Conservation (phyloP, 2,329 filamentous ascomycete species). For the Aureobasidium leucospermi region DNA sequence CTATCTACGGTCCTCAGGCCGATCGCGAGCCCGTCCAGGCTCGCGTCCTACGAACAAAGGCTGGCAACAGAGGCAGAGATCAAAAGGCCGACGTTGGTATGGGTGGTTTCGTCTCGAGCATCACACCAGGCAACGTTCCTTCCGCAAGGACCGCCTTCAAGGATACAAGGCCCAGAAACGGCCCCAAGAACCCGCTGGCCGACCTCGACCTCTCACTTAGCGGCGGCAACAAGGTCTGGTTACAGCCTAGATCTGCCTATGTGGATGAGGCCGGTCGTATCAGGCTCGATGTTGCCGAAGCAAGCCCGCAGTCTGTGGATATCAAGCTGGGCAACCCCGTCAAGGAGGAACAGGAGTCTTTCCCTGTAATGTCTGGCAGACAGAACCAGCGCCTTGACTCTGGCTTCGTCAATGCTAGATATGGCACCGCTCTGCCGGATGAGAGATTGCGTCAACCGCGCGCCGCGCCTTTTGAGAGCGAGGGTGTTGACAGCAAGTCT, state of each 20-base stretch:
- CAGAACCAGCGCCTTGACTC: background rate
- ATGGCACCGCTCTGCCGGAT: constrained; percentile 22
- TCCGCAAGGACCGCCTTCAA: constrained; percentile 22
- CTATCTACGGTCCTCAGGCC: constrained; percentile 52
- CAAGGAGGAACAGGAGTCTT: background rate
- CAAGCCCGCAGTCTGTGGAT: constrained; percentile 26
- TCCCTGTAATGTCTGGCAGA: background rate
- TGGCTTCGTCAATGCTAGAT: constrained; percentile 18
- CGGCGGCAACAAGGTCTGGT: constrained; percentile 48
- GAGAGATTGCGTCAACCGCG: constrained; percentile 16
- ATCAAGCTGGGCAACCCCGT: constrained; percentile 21
- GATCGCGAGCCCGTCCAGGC: constrained; percentile 47
- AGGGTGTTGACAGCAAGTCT: constrained; percentile 12
- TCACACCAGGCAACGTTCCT: constrained; percentile 16
- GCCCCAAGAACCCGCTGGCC: constrained; percentile 34
- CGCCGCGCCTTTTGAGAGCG: constrained; percentile 21
- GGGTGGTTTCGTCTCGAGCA: constrained; percentile 36
- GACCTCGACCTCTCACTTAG: constrained; percentile 36
- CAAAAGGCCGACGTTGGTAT: constrained; percentile 35
- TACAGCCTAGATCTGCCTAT: constrained; percentile 40
- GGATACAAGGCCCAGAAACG: constrained; percentile 27
- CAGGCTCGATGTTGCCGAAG: constrained; percentile 27
- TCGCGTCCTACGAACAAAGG: constrained; percentile 47
- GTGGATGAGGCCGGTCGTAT: constrained; percentile 40
- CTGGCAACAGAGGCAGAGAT: constrained; percentile 29